Evolutionary conservation across 768 basidiomycete species (phyloP), one percentile per base, ranked within the genome.

Genomic region (Trametes coccinea): DNA sequence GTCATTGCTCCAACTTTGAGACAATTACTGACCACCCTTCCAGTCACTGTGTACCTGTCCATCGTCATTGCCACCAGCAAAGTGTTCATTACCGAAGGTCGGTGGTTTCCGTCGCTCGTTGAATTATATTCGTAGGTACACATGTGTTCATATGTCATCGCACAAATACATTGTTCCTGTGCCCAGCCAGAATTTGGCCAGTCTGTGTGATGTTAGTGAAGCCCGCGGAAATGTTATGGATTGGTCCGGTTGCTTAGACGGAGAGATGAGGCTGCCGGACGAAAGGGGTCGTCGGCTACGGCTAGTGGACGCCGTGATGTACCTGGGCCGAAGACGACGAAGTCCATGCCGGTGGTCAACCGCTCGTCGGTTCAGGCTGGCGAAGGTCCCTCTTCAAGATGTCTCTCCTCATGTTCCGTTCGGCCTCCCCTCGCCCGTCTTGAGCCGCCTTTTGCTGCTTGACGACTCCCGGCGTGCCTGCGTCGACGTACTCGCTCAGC

Each of bases 341-440:
- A 37, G 34, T 57, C 56, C 56, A 47, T 57, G 47, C 39, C 30
- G 56, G 46, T 47, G 56, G 56, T 27, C 56, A 40, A 40, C 47
- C 29, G 46, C 46, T 33, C 56, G 22, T 57, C 56, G 56, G 39
- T 37, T 50, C 56, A 43, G 14, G 9, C 56, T 50, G 33, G 10
- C 3, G 30, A 56, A n/a, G 8, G 4, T 46, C 8, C 48, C 48
- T 40, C 22, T 11, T 13, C 47, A 45, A 33, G 8, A 57, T 50
- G 56, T 27, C 39, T 49, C 56, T 40, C 37, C 29, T 41, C 40
- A 5, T 43, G 2, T 14, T 31, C 37, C 37, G 5, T 31, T 27
- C 37, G 11, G 17, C 51, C 22, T 13, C 16, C 40, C 39, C 29
- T 22, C 48, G 29, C 16, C 40, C 39, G 47, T 2, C 34, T 43